A percentile compares a stretch with the other conserved stretches of the same genome.
Conservation (phyloP, 164 flowering plant species). For the Akebia trifoliata region DNA sequence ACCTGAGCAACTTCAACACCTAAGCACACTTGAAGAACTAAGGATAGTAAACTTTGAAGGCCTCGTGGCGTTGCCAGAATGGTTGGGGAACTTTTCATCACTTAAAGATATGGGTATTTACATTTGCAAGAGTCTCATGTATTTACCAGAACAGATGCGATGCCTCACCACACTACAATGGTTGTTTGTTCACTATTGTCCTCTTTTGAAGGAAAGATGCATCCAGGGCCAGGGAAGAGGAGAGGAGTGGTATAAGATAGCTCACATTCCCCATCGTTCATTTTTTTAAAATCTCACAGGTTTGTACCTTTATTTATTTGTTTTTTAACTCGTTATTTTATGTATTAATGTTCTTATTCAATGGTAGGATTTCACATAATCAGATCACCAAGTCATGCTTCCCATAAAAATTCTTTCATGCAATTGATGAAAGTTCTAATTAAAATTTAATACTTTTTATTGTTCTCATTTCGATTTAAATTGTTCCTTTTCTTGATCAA, state of each 20-base stretch:
- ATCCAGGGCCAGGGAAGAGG: neutral
- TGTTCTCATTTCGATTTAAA: no score
- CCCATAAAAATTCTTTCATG: no score
- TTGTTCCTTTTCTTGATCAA: no score
- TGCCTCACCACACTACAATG: neutral
- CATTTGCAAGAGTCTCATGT: conserved; percentile 14
- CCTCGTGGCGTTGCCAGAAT: conserved; percentile 20
- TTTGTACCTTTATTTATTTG: no score
- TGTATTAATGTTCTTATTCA: no score
- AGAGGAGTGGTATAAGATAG: conserved; percentile 9
- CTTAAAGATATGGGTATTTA: conserved; percentile 10
- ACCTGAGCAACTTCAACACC: conserved; percentile 11
- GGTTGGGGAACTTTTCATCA: conserved; percentile 10
- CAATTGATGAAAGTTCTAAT: no score
- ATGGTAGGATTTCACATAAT: no score
- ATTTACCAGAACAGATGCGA: conserved; percentile 7
- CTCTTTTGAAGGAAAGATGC: neutral
- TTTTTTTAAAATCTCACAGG: no score
- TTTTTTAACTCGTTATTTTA: no score
- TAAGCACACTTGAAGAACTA: neutral
- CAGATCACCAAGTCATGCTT: no score
- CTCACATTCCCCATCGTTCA: no score
- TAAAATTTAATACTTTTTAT: no score
- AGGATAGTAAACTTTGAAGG: neutral
- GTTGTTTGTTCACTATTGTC: neutral